Conservation (phyloP, 768 basidiomycete species). For the Chiua virens region DNA sequence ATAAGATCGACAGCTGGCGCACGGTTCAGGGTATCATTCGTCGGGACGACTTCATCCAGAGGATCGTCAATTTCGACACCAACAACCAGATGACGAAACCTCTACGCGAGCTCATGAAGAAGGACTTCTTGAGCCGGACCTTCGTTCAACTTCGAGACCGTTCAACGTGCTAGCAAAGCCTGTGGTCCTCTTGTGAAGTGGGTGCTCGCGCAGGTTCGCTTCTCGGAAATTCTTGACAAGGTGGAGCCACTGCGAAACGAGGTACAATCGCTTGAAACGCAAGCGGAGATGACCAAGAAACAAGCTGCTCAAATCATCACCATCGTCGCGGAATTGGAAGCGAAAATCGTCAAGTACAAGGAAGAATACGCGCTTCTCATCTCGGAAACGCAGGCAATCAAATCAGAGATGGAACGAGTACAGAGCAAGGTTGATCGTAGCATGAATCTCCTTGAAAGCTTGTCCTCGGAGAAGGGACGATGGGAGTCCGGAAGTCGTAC, state of each 20-base stretch:
- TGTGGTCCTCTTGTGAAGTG: slow-evolving; percentile 98
- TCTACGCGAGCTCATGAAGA: slow-evolving; percentile 89
- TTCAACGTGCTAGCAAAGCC: slow-evolving; percentile 93
- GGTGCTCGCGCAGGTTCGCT: slow-evolving; percentile 95
- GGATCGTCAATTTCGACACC: slow-evolving; percentile 96
- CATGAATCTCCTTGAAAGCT: slow-evolving; percentile 89
- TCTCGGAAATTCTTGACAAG: slow-evolving; percentile 95
- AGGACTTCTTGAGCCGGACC: slow-evolving; percentile 89
- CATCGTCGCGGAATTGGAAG: slow-evolving; percentile 90
- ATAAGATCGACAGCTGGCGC: slow-evolving; percentile 96
- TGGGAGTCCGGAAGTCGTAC: slow-evolving; percentile 96
- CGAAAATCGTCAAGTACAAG: slow-evolving; percentile 92
- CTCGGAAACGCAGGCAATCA: slow-evolving; percentile 96
- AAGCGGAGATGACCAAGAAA: slow-evolving; percentile 93
- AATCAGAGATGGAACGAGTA: slow-evolving; percentile 96
- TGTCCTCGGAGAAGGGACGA: slow-evolving; percentile 90
- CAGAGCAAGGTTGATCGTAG: slow-evolving; percentile 96
- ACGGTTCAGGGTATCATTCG: slow-evolving; percentile 95
- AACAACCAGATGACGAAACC: slow-evolving; percentile 84
- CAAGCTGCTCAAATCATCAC: slow-evolving; percentile 87
- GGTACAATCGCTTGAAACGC: slow-evolving; percentile 87
- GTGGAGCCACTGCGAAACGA: slow-evolving; percentile 96
- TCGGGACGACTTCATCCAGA: slow-evolving; percentile 93
- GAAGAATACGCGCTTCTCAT: slow-evolving; percentile 97
- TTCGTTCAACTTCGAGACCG: slow-evolving; percentile 91